Conservation (phyloP, 768 basidiomycete species). For the Leccinellum luteum region DNA sequence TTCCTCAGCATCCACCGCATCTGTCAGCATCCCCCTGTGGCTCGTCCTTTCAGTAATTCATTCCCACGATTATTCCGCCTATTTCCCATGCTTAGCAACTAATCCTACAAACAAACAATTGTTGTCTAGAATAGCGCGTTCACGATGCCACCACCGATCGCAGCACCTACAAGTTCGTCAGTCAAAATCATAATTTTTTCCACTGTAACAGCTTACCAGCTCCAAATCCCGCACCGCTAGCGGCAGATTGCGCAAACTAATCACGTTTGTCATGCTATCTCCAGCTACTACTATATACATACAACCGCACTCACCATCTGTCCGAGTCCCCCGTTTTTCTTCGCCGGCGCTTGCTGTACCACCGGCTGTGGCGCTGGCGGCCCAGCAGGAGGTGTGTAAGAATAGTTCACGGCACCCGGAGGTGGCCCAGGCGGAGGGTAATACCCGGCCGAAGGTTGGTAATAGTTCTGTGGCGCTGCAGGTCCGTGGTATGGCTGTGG, state of each 20-base stretch:
- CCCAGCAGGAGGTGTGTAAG: conserved; percentile 30
- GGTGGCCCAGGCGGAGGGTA: conserved; percentile 14
- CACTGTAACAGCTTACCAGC: conserved; percentile 30
- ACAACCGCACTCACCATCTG: conserved; percentile 29
- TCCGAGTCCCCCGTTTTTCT: conserved; percentile 41
- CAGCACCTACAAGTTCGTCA: conserved; percentile 36
- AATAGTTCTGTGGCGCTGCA: conserved; percentile 13
- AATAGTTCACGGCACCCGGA: conserved; percentile 9
- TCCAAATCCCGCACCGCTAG: conserved; percentile 48
- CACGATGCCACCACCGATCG: conserved; percentile 43
- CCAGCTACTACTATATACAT: background rate
- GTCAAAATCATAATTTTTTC: background rate
- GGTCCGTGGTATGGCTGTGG: conserved; percentile 18
- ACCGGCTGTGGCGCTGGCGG: conserved; percentile 36
- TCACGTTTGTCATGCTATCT: background rate
- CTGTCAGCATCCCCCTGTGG: conserved; percentile 32
- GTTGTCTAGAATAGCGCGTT: conserved; percentile 44
- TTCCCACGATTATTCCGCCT: conserved; percentile 19
- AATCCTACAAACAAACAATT: conserved; percentile 8
- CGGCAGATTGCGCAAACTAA: conserved; percentile 34
- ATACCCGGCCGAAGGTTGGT: conserved; percentile 17
- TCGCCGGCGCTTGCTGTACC: conserved; percentile 30
- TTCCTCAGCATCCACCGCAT: conserved; percentile 28
- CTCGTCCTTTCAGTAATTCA: conserved; percentile 14
- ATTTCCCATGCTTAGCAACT: conserved; percentile 21